Base-by-base conservation (phyloP, 2,329 filamentous ascomycete genomes). In the Mycosphaerella sp. region DNA sequence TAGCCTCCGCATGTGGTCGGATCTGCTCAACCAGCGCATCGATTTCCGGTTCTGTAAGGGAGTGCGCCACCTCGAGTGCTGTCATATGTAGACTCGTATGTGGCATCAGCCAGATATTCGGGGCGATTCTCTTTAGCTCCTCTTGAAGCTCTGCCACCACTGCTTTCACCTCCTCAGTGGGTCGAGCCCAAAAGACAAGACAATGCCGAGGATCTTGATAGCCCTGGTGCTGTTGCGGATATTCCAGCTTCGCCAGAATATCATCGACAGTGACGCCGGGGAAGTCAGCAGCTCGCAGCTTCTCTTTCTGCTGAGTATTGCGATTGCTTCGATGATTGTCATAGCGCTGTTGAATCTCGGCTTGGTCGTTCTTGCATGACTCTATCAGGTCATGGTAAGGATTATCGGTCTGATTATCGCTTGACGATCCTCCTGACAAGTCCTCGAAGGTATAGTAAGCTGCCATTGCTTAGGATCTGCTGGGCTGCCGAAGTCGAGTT, bases 51-150 rank as follows among this genome's bases (percentile, higher is more conserved):
- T 80, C 71, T 0, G 86, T 88, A 44, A 82, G 82, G 18, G 85
- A 89, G 67, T 93, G 89, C n/a, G 85, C 81, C 25, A 95, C 74
- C 68, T 97, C 91, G 2, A 96, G 76, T 0, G 82, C 79, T 0
- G 91, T 97, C 71, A 95, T 81, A 70, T 97, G 91, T 64, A 95
- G 83, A 53, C 79, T 79, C 48, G 85, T 75, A 8, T 76, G 70
- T 0, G 90, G 89, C 86, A 95, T 94, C 39, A 91, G 75, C 91
- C 91, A 97, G 21, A 95, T 71, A 58, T 77, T 87, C 90, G 88
- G 86, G 12, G 84, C 84, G 16, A 80, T 77, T 50, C 75, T 73
- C 42, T 94, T 72, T 13, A 67, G 49, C 62, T 80, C 77, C 44
- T 76, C 68, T 68, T 96, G 91, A 27, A 96, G 71, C 50, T 78